Evolutionary conservation across 1,284 basidiomycete species (phyloP), one percentile per base, ranked within the genome.

Genomic region (Puccinia novopanici): DNA sequence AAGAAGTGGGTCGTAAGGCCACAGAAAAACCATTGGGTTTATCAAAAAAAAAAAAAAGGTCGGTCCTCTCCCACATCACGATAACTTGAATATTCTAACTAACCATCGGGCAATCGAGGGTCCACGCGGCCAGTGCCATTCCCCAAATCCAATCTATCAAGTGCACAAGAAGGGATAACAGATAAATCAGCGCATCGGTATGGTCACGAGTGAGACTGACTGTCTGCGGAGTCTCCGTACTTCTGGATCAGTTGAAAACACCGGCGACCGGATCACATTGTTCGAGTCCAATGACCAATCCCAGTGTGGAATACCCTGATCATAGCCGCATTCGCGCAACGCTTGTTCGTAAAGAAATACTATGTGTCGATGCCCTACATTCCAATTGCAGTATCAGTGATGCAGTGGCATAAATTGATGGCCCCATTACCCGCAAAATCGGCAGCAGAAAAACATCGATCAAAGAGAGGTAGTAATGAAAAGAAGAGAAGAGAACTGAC

Each of bases 331-430:
- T 22, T 59, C 34, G 48, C 37, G 37, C 10, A 79, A 50, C 9
- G 77, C 68, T 57, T 72, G 40, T 27, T 79, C 77, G 61, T 72
- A 72, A 42, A 79, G 67, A 34, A 61, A 72, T 45, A 79, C 55
- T 19, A 79, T 71, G 52, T 72, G 68, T 54, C 77, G 77, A 79
- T 79, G 77, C 77, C 77, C 77, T 79, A 78, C 40, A 55, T 22
- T 30, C 67, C 8, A 67, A 45, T 48, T 48, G 34, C 17, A 45
- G 34, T 27, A 30, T 57, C 57, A 34, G 63, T 17, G 48, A 27
- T 40, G 34, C 17, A 37, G 27, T 22, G 8, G 40, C 27, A 45
- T 52, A 1, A 22, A 34, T 34, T 34, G 4, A 34, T 34, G 34
- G 34, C 34, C 34, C 34, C 34, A 34, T 34, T 67, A 2, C 54